Evolutionary conservation across 805 yeast genomes (phyloP).

Genomic region (Schwanniomyces pseudopolymorphus): DNA sequence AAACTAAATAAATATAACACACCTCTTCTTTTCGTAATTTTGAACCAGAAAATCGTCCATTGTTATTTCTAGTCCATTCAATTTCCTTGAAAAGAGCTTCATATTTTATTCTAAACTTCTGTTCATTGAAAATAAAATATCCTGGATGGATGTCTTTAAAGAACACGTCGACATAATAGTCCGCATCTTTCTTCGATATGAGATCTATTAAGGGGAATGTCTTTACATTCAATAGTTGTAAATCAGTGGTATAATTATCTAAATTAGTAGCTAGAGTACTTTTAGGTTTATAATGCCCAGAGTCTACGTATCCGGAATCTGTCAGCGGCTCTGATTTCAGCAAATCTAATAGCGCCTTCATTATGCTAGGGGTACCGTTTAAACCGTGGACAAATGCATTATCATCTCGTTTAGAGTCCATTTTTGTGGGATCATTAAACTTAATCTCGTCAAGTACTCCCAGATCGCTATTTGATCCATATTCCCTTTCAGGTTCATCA

Average conservation of each 20-base stretch:
- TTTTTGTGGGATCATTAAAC: not conserved
- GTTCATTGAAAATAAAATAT: conserved; percentile 33
- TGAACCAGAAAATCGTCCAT: not conserved
- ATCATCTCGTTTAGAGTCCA: not conserved
- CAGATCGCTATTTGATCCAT: not conserved
- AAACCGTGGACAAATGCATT: not conserved
- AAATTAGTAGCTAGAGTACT: not conserved
- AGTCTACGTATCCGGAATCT: not conserved
- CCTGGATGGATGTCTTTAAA: conserved; percentile 46
- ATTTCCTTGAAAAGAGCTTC: conserved; percentile 1
- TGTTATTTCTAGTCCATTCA: not conserved
- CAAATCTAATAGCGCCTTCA: not conserved
- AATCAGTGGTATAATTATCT: not conserved
- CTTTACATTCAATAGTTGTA: conserved; percentile 4
- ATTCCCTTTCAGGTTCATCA: not conserved
- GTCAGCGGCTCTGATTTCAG: not conserved
- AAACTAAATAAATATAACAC: conserved; percentile 48
- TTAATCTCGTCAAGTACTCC: not conserved
- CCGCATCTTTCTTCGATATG: conserved; percentile 32
- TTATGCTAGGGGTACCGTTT: conserved; percentile 1
- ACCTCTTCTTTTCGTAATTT: conserved; percentile 13
- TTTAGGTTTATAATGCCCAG: not conserved
- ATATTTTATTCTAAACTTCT: conserved; percentile 1
- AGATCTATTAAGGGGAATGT: conserved; percentile 41
- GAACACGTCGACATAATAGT: conserved; percentile 34